These are phyloP conservation scores for Trametes hirsuta DNA, from an alignment of 1,284 basidiomycete species.

Conservation along the genomic window DNA sequence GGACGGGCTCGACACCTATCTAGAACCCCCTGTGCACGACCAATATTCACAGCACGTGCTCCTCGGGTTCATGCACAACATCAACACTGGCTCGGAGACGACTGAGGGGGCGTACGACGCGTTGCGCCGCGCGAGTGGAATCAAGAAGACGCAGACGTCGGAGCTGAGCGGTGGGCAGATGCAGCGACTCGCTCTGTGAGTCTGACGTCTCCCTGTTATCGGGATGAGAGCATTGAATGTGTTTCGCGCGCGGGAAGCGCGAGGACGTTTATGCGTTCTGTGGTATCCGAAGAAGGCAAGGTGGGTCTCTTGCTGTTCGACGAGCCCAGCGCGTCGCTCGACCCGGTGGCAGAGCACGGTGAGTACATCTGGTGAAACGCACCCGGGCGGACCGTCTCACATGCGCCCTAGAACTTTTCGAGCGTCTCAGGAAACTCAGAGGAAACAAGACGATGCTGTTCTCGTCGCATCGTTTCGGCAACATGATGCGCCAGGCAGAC, in stretches of 20 bases:
- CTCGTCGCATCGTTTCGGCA: constrained; percentile 71
- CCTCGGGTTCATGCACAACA: constrained; percentile 60
- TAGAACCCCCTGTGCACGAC: constrained; percentile 72
- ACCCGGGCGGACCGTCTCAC: too few species aligned
- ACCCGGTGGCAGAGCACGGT: constrained; percentile 77
- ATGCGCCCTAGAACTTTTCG: constrained; percentile 53
- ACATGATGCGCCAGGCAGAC: constrained; percentile 65
- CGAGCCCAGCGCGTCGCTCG: constrained; percentile 75
- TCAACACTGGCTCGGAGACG: too few species aligned
- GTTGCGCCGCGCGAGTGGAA: constrained; percentile 47
- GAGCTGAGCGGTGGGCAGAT: constrained; percentile 74
- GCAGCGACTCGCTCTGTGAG: constrained; percentile 76
- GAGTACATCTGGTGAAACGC: constrained; percentile 1
- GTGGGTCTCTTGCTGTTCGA: constrained; percentile 76
- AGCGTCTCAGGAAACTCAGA: constrained; percentile 50
- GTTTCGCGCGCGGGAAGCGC: constrained; percentile 45
- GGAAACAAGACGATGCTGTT: constrained; percentile 70
- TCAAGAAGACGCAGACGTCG: constrained; percentile 43
- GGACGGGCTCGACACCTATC: constrained; percentile 69
- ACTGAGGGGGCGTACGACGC: constrained; percentile 36
- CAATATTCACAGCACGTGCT: constrained; percentile 68
- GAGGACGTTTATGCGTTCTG: constrained; percentile 77
- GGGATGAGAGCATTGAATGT: too few species aligned
- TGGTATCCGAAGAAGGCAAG: constrained; percentile 49
- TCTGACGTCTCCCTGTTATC: constrained; percentile 1